These are phyloP conservation scores for Odontarrhena argentea DNA, from an alignment of 345 rosid species.

Conservation along the genomic window DNA sequence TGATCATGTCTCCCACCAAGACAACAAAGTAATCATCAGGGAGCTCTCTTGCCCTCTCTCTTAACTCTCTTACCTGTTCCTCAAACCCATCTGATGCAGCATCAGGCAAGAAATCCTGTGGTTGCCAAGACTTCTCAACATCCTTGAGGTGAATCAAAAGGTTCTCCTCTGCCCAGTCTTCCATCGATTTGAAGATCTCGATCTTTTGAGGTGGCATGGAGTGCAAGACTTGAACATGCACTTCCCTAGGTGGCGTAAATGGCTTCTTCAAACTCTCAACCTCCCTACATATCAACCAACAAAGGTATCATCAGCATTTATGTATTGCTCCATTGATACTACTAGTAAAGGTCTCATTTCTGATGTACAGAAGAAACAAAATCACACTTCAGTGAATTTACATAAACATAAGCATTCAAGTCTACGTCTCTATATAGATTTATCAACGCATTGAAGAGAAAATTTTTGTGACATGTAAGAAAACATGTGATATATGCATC, in stretches of 20 bases:
- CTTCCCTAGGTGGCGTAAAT: constrained; percentile 75
- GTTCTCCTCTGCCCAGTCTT: constrained; percentile 81
- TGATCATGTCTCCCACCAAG: constrained; percentile 84
- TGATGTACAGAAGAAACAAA: constrained; percentile 18
- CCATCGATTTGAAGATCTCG: constrained; percentile 86
- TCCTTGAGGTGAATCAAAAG: constrained; percentile 71
- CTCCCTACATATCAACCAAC: constrained; percentile 53
- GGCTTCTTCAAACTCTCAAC: constrained; percentile 74
- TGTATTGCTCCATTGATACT: constrained; percentile 3
- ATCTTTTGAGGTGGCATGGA: constrained; percentile 91
- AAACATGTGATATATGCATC: constrained; percentile 4
- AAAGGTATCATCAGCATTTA: constrained; percentile 12
- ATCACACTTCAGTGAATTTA: neutral
- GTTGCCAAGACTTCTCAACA: constrained; percentile 95
- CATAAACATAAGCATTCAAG: constrained; percentile 6
- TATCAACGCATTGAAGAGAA: constrained; percentile 10
- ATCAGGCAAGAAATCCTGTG: constrained; percentile 89
- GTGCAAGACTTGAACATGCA: constrained; percentile 84
- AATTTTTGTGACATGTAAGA: neutral
- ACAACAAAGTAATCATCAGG: constrained; percentile 89
- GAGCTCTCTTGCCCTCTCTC: constrained; percentile 76
- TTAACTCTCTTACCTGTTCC: constrained; percentile 78
- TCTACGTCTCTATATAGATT: neutral
- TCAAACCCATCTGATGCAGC: constrained; percentile 79
- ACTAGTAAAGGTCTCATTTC: neutral